Evolutionary conservation across 1,284 basidiomycete genomes (phyloP), one percentile per base, ranked within the genome.

Genomic region (Rhizoctonia solani): DNA sequence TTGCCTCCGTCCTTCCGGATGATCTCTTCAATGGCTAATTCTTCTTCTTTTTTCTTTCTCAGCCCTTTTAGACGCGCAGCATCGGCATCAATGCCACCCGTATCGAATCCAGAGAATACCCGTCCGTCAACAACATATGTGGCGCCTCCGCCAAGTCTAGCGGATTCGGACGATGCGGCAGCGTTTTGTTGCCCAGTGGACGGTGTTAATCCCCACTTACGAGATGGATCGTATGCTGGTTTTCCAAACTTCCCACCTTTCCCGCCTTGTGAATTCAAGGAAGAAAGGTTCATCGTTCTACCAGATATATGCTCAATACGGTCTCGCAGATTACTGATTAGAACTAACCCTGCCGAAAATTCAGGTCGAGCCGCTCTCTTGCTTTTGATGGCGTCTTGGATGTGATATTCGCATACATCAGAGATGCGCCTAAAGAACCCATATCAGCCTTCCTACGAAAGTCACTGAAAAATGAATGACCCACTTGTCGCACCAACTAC

Each of bases 381-480:
- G 34, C 85, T 80, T 76, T 92, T 83, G n/a, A 98, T 85, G 0
- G 92, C 90, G 19, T 82, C 80, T 70, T 92, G 87, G 29, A 96
- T 77, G 77, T 98, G 95, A 76, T 85, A 98, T 54, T 98, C 93
- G 77, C 95, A 98, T 6, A 91, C 87, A 19, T 88, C 85, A 32
- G 73, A 73, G 11, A 75, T 72, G 1, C 79, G 76, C 71, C 88
- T 88, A 68, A 9, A 53, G 1, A 27, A 5, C 25, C 5, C 29
- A 34, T 61, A 37, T 42, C 50, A 5, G 21, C 50, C 21, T 34
- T n/a, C 2, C 1, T 23, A 14, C 1, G 11, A 19, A 50, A 3
- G 11, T 25, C 55, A 14, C 2, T 53, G 25, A 19, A 16, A 39
- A 16, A 8, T 39, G 21, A 47, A 2, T n/a, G n/a, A 88, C 84